Base-by-base conservation (phyloP, 176 grass and related monocot genomes). In the Urochloa ruziziensis region DNA sequence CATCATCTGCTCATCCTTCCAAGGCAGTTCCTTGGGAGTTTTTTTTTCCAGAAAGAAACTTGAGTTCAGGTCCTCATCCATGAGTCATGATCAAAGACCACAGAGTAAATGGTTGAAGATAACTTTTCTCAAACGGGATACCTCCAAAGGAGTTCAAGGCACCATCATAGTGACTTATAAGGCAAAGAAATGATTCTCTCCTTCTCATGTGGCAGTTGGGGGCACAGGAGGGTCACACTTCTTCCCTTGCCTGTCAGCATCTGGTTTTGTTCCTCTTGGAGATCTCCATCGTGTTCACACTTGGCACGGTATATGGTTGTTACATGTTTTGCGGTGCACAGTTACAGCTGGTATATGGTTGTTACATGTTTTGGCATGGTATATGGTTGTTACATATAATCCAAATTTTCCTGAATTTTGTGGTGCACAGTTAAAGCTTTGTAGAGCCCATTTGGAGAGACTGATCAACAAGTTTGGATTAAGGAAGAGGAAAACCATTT, bases 181-280 rank as follows among this genome's bases (percentile, higher is more conserved):
- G 74, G 89, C 18, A 87, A 90, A 33, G 74, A 83, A 80, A 87
- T 90, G 78, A 83, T 80, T 76, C 84, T 44, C 66, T 75, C 67
- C 80, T 70, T 71, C 78, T 43, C 60, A 44, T 28, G 80, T 21
- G 60, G 77, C 77, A 71, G 62, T 76, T 77, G 88, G 63, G 77
- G 77, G 62, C 43, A 76, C 53, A 85, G 81, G 33, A 76, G 42
- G 72, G 12, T 71, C 71, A 47, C 23, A 43, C 33, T 10, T 62
- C 28, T 76, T 77, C 16, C 44, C 34, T 70, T 47, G 74, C 27
- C 33, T 90, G 74, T 43, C 74, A 83, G 27, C 57, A 17, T 83
- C 74, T 74, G 9, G n/a, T 66, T 51, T 79, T 74, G 6, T 73
- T 43, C 79, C 63, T 75, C 67, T 79, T 74, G 32, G 42, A 80